These are phyloP conservation scores for Grosmannia huntii DNA, from an alignment of 2,329 filamentous ascomycete genomes.

Conservation along the genomic window DNA sequence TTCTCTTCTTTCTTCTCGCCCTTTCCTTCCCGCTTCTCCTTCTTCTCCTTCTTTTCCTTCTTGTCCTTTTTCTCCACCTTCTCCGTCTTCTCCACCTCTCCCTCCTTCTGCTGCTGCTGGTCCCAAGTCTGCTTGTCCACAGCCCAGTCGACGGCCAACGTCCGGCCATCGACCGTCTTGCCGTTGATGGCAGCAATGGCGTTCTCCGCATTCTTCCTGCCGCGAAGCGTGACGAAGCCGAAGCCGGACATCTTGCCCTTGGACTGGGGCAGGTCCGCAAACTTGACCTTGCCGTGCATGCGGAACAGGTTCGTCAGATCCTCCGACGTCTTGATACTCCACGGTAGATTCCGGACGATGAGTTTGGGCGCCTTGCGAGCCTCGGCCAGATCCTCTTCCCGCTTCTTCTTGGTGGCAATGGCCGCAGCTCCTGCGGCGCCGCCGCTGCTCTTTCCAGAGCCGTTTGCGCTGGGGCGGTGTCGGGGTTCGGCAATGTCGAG, in stretches of 20 bases:
- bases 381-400: conserved; percentile 47
- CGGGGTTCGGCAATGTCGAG: conserved; percentile 82
- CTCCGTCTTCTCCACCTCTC: conserved; percentile 18
- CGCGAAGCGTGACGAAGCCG: conserved; percentile 80
- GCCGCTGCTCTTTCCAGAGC: conserved; percentile 13
- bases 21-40: conserved; percentile 19
- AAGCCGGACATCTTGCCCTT: conserved; percentile 72
- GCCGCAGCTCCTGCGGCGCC: conserved; percentile 17
- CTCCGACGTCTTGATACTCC: conserved; percentile 82
- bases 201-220: conserved; percentile 81
- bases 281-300: conserved; percentile 85
- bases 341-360: conserved; percentile 88
- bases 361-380: conserved; percentile 55
- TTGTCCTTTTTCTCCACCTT: conserved; percentile 18
- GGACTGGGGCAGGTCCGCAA: conserved; percentile 69
- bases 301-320: conserved; percentile 69
- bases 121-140: conserved; percentile 86
- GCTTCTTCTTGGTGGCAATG: conserved; percentile 34
- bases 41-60: conserved; percentile 17
- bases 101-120: conserved; percentile 20
- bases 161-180: conserved; percentile 76
- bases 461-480: conserved; percentile 44
- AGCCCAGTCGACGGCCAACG: conserved; percentile 90
- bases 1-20: conserved; percentile 18
- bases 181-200: conserved; percentile 79